These are phyloP conservation scores for Capronia epimyces DNA, from an alignment of 2,329 filamentous ascomycete species.

Conservation along the genomic window DNA sequence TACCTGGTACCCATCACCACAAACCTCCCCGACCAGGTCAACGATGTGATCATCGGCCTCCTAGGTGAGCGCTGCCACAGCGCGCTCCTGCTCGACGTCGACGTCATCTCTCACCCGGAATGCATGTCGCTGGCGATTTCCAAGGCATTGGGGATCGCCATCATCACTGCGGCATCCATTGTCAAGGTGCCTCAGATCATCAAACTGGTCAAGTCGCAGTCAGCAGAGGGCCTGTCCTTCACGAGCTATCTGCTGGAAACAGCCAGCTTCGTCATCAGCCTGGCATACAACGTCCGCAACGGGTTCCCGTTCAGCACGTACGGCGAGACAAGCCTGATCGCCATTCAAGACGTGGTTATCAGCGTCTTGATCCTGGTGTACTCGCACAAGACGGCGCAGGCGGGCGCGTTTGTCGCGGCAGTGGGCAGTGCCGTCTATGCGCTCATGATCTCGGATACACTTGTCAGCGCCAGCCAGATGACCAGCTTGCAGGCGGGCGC, in stretches of 20 bases:
- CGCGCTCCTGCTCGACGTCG: slow-evolving; percentile 76
- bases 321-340: slow-evolving; percentile 88
- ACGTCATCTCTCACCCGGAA: slow-evolving; percentile 62
- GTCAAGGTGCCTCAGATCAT: slow-evolving; percentile 97
- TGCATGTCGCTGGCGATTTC: slow-evolving; percentile 88
- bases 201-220: slow-evolving; percentile 78
- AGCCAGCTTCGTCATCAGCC: slow-evolving; percentile 74
- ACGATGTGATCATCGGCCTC: slow-evolving; percentile 69
- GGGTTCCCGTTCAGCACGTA: slow-evolving; percentile 94
- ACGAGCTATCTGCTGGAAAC: slow-evolving; percentile 91
- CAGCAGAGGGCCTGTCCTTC: slow-evolving; percentile 78
- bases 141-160: slow-evolving; percentile 88
- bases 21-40: slow-evolving; percentile 67
- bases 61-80: slow-evolving; percentile 82
- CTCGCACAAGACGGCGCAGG: slow-evolving; percentile 60
- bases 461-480: slow-evolving; percentile 64
- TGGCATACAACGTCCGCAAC: slow-evolving; percentile 88
- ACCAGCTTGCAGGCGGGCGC: slow-evolving; percentile 76
- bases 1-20: slow-evolving; percentile 62
- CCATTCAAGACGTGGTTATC: slow-evolving; percentile 88
- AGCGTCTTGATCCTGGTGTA: slow-evolving; percentile 81
- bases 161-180: slow-evolving; percentile 81
- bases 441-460: slow-evolving; percentile 59
- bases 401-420: slow-evolving; percentile 71
- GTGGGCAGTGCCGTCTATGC: slow-evolving; percentile 64